phyloP scores from a whole-genome alignment of 2,329 filamentous ascomycete genomes.

The Xylaria sp. region DNA sequence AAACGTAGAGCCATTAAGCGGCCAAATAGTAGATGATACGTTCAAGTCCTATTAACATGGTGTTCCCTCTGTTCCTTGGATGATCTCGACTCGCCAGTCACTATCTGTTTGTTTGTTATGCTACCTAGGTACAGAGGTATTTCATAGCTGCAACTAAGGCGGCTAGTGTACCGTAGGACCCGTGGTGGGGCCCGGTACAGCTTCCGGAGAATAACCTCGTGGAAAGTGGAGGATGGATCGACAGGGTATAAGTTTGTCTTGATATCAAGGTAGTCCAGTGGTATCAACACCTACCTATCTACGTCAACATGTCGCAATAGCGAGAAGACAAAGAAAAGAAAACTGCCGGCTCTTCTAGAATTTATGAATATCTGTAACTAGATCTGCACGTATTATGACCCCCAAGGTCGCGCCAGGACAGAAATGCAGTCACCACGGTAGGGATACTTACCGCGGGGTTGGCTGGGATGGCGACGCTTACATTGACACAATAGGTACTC shows the following conservation, averaged over 20 bases:
- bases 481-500: not conserved
- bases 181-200: not conserved
- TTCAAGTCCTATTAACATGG: no score
- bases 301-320: not conserved
- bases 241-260: slow-evolving; percentile 7
- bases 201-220: slow-evolving; percentile 1
- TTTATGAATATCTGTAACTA: not conserved
- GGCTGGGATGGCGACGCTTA: slow-evolving; percentile 6
- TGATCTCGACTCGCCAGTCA: not conserved
- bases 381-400: not conserved
- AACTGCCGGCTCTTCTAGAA: not conserved
- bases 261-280: not conserved
- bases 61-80: not conserved
- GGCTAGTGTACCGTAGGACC: not conserved
- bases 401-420: not conserved
- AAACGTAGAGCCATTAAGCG: no score
- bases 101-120: not conserved
- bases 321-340: not conserved
- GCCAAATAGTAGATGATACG: no score
- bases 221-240: slow-evolving; percentile 10
- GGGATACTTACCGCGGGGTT: not conserved
- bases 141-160: not conserved
- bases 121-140: no score
- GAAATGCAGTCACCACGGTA: not conserved
- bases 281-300: not conserved